These are phyloP conservation scores for Brettanomyces nanus DNA, from an alignment of 805 yeast species.

Conservation along the genomic window DNA sequence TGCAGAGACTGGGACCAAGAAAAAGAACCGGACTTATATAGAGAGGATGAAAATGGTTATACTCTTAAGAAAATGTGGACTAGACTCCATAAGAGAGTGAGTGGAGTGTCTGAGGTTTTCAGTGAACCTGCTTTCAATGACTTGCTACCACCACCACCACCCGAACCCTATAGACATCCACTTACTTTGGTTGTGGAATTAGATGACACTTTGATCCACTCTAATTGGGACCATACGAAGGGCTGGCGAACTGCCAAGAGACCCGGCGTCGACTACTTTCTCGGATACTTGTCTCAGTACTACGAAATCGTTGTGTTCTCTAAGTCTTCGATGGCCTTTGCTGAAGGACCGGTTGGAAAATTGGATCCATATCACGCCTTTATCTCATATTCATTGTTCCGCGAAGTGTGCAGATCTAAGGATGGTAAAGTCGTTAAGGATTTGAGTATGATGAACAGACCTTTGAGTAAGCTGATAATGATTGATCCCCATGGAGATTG, in stretches of 20 bases:
- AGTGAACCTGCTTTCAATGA: slow-evolving; percentile 92
- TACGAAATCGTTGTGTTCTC: slow-evolving; percentile 92
- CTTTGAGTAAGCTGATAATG: slow-evolving; percentile 68
- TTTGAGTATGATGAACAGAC: slow-evolving; percentile 84
- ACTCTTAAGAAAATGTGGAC: slow-evolving; percentile 55
- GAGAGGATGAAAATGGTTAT: slow-evolving; percentile 58
- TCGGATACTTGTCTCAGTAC: slow-evolving; percentile 90
- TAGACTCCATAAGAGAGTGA: slow-evolving; percentile 64
- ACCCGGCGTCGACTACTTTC: slow-evolving; percentile 95
- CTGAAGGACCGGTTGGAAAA: slow-evolving; percentile 77
- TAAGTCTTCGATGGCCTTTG: slow-evolving; percentile 75
- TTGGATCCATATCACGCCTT: slow-evolving; percentile 91
- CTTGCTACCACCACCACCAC: slow-evolving; percentile 84
- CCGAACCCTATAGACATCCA: slow-evolving; percentile 89
- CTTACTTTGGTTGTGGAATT: slow-evolving; percentile 80
- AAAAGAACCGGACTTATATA: slow-evolving; percentile 44
- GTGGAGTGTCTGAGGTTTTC: slow-evolving; percentile 72
- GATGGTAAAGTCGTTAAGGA: slow-evolving; percentile 91
- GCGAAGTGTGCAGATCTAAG: slow-evolving; percentile 85
- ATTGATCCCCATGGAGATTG: slow-evolving; percentile 72
- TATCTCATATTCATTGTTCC: slow-evolving; percentile 76
- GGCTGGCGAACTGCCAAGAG: slow-evolving; percentile 99
- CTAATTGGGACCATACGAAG: slow-evolving; percentile 82
- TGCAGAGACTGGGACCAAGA: slow-evolving; percentile 80
- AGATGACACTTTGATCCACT: slow-evolving; percentile 85